Evolutionary conservation across 768 basidiomycete genomes (phyloP), one percentile per base, ranked within the genome.

Genomic region (Mycena maculata): DNA sequence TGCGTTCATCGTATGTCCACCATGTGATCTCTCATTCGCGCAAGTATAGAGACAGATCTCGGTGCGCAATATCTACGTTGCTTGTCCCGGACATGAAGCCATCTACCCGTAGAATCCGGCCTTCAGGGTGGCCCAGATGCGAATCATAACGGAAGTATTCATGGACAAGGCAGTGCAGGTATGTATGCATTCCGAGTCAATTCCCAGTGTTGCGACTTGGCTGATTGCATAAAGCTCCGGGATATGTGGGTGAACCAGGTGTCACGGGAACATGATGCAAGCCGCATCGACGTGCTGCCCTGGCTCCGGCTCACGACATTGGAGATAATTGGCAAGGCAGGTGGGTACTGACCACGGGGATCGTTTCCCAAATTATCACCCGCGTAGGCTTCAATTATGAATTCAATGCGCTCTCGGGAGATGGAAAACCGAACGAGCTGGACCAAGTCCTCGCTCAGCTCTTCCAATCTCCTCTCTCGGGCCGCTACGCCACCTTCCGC

Each of bases 271-370:
- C 42, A 63, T 22, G 74, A 63, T n/a, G 67, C 47, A 12, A 38
- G 70, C 15, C 71, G 72, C 9, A 69, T 82, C 8, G 77, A 84
- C 27, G 70, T 78, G 11, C 64, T 76, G 12, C 63, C 74, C 0
- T 82, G 81, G 77, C 62, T 83, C 15, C 74, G 70, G 58, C 76
- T 71, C 62, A 72, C 74, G 64, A 82, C 83, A 0, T 74, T 84
- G 16, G 82, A 84, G 42, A 73, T 84, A 36, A 84, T 84, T 25
- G 83, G 83, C 11, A 75, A 80, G 33, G 74, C 83, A 38, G 82
- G 82, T 82, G 33, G 0, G 70, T 31, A 13, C 10, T 23, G 25
- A 1, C 18, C 4, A 41, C 16, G 3, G 15, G 0, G 18, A 44
- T 47, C 58, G 23, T n/a, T 42, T 16, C 28, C 10, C 15, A 8